phyloP scores from a whole-genome alignment of 192 early-diverging fungal species.

The Coemansia sp. region DNA sequence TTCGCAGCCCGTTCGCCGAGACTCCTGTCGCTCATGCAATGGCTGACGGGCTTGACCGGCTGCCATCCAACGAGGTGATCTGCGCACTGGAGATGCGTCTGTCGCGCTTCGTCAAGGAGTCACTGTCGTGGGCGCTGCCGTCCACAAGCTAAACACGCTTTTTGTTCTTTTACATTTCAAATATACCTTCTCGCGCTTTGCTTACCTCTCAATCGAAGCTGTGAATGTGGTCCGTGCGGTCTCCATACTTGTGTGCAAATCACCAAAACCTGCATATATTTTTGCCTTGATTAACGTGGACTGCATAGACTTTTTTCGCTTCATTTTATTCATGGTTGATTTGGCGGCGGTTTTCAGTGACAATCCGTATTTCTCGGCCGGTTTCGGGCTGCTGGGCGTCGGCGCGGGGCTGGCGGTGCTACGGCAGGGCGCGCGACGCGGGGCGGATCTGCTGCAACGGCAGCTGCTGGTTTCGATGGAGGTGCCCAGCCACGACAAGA shows the following conservation, averaged over 20 bases:
- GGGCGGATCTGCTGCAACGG: conserved; percentile 68
- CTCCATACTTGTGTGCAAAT: neutral
- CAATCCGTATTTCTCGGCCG: conserved; percentile 95
- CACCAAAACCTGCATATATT: neutral
- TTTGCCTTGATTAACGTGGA: neutral
- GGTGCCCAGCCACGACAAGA: conserved; percentile 91
- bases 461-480: conserved; percentile 88
- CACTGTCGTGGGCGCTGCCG: conserved; percentile 49
- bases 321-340: conserved; percentile 59
- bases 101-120: conserved; percentile 53
- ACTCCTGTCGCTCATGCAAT: conserved; percentile 20
- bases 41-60: conserved; percentile 42
- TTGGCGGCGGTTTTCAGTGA: conserved; percentile 49
- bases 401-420: conserved; percentile 79
- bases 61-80: conserved; percentile 51
- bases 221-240: neutral
- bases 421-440: conserved; percentile 66
- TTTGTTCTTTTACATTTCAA: neutral
- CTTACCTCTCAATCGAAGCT: too few relatives aligned
- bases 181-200: too few relatives aligned
- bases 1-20: conserved; percentile 23
- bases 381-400: conserved; percentile 88
- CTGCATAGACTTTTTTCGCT: neutral
- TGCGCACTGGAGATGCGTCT: conserved; percentile 47
- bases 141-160: conserved; percentile 28